phyloP scores from a whole-genome alignment of 192 early-diverging fungal species.

The Geosiphon pyriformis region DNA sequence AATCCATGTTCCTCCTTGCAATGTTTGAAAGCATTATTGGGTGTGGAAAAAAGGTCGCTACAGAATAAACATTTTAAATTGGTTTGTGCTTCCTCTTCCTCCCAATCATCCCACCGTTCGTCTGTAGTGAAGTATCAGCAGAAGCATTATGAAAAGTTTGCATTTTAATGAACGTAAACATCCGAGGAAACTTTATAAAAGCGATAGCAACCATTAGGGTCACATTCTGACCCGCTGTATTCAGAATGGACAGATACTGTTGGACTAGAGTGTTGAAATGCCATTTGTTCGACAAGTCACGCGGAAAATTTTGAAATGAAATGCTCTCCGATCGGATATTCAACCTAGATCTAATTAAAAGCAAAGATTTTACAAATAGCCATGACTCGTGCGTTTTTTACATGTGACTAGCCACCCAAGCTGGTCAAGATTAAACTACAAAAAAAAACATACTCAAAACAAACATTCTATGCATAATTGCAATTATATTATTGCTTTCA shows the following conservation, averaged over 20 bases:
- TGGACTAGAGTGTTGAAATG: neutral
- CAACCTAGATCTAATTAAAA: too few species aligned
- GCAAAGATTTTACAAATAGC: too few species aligned
- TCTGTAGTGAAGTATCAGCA: neutral
- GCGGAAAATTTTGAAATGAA: too few species aligned
- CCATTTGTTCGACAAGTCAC: too few species aligned
- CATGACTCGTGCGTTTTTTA: too few species aligned
- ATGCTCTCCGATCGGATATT: too few species aligned
- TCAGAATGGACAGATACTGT: neutral
- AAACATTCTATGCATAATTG: too few species aligned
- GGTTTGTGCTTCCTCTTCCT: slow-evolving; percentile 44
- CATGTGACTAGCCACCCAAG: too few species aligned
- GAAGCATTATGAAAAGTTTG: neutral
- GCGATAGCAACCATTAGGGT: slow-evolving; percentile 9
- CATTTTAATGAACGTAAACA: neutral
- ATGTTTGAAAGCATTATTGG: slow-evolving; percentile 58
- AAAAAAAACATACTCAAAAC: too few species aligned
- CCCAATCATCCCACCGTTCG: slow-evolving; percentile 61
- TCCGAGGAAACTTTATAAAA: neutral
- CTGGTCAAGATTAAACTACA: too few species aligned
- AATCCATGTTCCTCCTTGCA: slow-evolving; percentile 54
- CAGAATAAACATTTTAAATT: slow-evolving; percentile 73
- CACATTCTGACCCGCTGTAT: slow-evolving; percentile 16
- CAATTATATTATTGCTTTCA: too few species aligned
- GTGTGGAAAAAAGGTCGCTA: slow-evolving; percentile 40